Evolutionary conservation across 139 green algal genomes (phyloP).

Genomic region (Asterochloris erici): DNA sequence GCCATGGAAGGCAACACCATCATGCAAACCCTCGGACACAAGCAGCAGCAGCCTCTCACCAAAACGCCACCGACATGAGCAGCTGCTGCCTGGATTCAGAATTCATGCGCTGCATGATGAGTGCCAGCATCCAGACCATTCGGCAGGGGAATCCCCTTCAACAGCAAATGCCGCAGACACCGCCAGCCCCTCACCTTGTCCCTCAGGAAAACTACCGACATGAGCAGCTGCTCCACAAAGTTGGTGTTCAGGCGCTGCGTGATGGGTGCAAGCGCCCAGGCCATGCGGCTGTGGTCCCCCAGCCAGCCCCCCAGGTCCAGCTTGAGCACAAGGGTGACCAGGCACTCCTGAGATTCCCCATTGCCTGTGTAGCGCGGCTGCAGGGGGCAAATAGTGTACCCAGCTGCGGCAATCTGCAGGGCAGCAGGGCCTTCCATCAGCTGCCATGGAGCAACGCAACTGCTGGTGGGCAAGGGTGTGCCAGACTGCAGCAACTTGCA

Average conservation of each 20-base stretch:
- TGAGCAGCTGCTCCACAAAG: constrained; percentile 21
- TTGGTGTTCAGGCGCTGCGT: constrained; percentile 10
- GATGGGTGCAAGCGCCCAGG: constrained; percentile 12
- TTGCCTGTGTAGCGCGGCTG: constrained; percentile 19
- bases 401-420: constrained; percentile 31
- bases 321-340: constrained; percentile 55
- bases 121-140: too few relatives aligned
- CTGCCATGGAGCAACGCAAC: too few relatives aligned
- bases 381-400: constrained; percentile 53
- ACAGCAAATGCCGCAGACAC: background rate
- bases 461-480: too few relatives aligned
- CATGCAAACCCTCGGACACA: too few relatives aligned
- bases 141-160: background rate
- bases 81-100: too few relatives aligned
- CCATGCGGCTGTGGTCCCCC: constrained; percentile 2
- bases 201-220: constrained; percentile 18
- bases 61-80: too few relatives aligned
- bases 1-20: too few relatives aligned
- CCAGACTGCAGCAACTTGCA: too few relatives aligned
- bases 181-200: constrained; percentile 5
- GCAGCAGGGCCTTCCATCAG: too few relatives aligned
- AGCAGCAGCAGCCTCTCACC: too few relatives aligned
- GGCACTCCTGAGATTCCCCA: constrained; percentile 35
- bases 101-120: too few relatives aligned
- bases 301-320: constrained; percentile 46